These are phyloP conservation scores for Penicillium chermesinum DNA, from an alignment of 495 filamentous ascomycete species.

Conservation along the genomic window DNA sequence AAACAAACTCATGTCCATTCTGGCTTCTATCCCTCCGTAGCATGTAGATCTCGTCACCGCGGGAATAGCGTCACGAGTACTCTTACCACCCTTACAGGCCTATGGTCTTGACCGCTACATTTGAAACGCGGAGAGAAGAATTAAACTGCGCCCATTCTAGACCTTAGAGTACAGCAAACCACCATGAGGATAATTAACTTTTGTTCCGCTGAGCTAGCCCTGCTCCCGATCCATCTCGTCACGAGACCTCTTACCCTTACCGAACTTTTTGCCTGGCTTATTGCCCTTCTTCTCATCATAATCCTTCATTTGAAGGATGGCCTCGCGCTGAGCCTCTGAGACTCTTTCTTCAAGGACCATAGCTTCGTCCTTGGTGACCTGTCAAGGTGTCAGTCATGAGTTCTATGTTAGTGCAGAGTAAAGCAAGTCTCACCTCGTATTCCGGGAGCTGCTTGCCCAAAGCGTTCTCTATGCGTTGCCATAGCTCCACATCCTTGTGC, in stretches of 20 bases:
- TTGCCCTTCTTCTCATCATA: constrained; percentile 71
- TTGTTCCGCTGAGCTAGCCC: constrained; percentile 24
- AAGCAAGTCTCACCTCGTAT: constrained; percentile 46
- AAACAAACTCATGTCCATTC: neutral
- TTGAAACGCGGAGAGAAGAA: too few species aligned
- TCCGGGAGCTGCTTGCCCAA: constrained; percentile 70
- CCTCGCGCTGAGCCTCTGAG: constrained; percentile 77
- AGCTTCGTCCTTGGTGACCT: constrained; percentile 68
- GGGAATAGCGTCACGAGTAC: too few species aligned
- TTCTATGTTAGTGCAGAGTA: too few species aligned
- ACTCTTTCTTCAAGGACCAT: constrained; percentile 78
- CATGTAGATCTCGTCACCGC: too few species aligned
- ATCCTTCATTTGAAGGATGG: constrained; percentile 77
- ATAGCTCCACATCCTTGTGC: constrained; percentile 91
- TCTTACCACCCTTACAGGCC: too few species aligned
- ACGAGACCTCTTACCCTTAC: constrained; percentile 54
- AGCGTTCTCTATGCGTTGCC: constrained; percentile 74
- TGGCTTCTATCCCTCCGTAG: too few species aligned
- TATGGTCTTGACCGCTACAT: too few species aligned
- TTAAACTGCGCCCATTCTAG: too few species aligned
- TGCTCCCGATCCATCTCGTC: constrained; percentile 87
- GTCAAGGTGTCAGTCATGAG: neutral
- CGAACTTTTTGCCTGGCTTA: constrained; percentile 53
- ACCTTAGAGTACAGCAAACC: too few species aligned
- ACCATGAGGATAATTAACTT: too few species aligned